Base-by-base conservation (phyloP, 768 basidiomycete species). In the Amanita thiersii region DNA sequence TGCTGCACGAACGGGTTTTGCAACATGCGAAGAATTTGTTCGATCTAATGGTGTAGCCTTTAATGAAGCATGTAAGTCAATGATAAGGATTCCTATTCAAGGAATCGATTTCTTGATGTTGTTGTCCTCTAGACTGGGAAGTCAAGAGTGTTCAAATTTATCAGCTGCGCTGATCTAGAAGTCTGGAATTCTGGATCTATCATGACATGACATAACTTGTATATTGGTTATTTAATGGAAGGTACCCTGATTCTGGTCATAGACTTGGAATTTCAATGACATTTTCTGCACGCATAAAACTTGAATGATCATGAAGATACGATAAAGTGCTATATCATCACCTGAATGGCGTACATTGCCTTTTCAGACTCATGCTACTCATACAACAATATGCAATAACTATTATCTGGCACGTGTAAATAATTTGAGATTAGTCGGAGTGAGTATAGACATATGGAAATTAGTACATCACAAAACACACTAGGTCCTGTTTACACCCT, bases 21-120 rank as follows among this genome's bases (percentile, higher is more conserved):
- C 82, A 18, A 86, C 82, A 3, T 97, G 92, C 50, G 71, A 79
- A 39, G 76, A 77, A 10, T 97, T 80, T 57, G 81, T 96, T 19
- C 68, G 69, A 47, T 75, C 75, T 30, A 79, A 72, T 40, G 92
- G 93, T 14, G 66, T 68, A 23, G 69, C 85, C 2, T 80, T 91
- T 54, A 53, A 54, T 3, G 69, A 90, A 52, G 89, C 89, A 51
- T 92, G 87, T 90, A 53, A 63, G 88, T 76, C n/a, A n/a, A n/a
- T n/a, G n/a, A n/a, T n/a, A n/a, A n/a, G n/a, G n/a, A 9, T 36
- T 4, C 2, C 12, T 17, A 8, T 5, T 29, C 7, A 25, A 24
- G 5, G 15, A 34, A 18, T 39, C 8, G 6, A 2, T 3, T 2
- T 37, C 32, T 37, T 40, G 25, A 18, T 33, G 39, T 44, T 23